Percentiles rank a stretch among this genome's conserved stretches.
Evolutionary conservation across 345 rosid genomes (phyloP).

Genomic region (Boechera stricta): DNA sequence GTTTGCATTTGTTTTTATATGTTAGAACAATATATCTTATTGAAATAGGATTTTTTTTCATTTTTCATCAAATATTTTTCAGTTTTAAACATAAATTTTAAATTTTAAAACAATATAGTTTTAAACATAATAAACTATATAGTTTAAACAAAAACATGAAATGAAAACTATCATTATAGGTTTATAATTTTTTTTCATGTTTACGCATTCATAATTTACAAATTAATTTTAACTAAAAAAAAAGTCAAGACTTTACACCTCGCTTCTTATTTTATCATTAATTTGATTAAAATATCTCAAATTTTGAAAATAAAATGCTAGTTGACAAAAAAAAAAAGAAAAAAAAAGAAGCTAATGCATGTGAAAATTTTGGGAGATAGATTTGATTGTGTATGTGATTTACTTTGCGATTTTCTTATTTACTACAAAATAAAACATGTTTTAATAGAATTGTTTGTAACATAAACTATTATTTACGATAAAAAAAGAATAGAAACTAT

Average conservation of each 20-base stretch:
- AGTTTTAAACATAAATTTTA: not conserved
- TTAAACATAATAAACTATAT: no score
- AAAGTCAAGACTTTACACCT: not conserved
- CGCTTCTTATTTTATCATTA: not conserved
- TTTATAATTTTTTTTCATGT: no score
- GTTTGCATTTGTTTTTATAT: not conserved
- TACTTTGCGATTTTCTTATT: not conserved
- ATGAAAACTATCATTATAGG: not conserved
- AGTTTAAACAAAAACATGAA: not conserved
- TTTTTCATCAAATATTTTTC: not conserved
- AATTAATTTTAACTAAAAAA: no score
- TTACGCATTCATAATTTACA: no score
- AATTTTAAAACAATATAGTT: no score
- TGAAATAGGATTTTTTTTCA: no score
- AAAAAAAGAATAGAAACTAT: no score
- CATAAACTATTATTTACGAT: no score
- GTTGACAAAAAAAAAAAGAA: no score
- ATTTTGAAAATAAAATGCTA: not conserved
- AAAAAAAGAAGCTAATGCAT: not conserved
- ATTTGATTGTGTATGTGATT: not conserved
- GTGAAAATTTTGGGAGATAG: not conserved
- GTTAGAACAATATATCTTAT: not conserved
- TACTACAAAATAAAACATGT: not conserved
- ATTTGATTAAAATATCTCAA: not conserved
- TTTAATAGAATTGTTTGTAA: not conserved